These are phyloP conservation scores for Monosporascus sp. DNA, from an alignment of 2,329 filamentous ascomycete genomes.

Conservation along the genomic window DNA sequence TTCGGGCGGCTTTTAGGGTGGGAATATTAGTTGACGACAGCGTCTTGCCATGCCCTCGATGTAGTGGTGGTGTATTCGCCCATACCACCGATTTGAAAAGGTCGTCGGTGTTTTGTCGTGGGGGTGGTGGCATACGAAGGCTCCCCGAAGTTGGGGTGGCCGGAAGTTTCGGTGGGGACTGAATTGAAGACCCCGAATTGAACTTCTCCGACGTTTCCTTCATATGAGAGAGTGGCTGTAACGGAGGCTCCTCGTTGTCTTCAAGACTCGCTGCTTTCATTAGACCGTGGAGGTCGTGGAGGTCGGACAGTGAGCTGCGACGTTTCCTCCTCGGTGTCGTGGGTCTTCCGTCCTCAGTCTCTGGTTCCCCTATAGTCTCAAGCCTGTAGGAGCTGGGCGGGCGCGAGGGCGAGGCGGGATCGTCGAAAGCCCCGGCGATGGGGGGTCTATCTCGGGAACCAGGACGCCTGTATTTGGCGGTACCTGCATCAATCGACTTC, in stretches of 20 bases:
- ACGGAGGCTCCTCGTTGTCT: conserved; percentile 29
- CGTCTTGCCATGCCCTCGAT: conserved; percentile 40
- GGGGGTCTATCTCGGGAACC: conserved; percentile 57
- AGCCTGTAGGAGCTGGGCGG: conserved; percentile 55
- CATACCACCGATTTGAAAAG: conserved; percentile 14
- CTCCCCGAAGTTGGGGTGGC: conserved; percentile 39
- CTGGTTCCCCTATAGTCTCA: conserved; percentile 57
- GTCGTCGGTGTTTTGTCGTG: conserved; percentile 39
- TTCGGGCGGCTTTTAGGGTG: conserved; percentile 41
- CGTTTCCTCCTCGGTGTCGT: conserved; percentile 68
- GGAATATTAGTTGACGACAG: conserved; percentile 52
- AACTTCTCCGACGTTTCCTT: conserved; percentile 52
- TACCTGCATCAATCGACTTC: conserved; percentile 67
- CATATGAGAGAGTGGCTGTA: conserved; percentile 48
- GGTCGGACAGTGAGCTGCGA: conserved; percentile 85
- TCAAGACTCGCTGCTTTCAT: conserved; percentile 57
- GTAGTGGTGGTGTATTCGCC: conserved; percentile 14
- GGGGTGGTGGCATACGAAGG: conserved; percentile 14
- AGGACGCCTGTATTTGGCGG: conserved; percentile 47
- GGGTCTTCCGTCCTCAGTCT: conserved; percentile 33
- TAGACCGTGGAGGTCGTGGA: conserved; percentile 65
- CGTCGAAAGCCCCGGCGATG: conserved; percentile 59
- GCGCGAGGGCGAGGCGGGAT: conserved; percentile 34
- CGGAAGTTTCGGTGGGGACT: conserved; percentile 47
- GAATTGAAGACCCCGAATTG: conserved; percentile 46